phyloP scores from a whole-genome alignment of 2,329 filamentous ascomycete species.

The Aspergillus cejpii region DNA sequence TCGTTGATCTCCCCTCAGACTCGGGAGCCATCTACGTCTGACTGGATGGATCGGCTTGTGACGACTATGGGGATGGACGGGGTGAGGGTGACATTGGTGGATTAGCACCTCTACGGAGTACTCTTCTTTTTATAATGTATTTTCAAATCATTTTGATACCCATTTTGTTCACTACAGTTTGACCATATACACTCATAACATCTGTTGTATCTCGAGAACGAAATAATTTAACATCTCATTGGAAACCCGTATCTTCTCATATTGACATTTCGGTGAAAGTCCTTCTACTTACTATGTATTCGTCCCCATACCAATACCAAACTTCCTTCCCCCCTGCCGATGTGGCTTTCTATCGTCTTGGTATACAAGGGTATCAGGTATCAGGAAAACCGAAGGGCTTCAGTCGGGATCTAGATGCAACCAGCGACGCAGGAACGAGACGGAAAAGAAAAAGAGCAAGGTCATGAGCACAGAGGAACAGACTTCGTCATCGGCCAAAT shows the following conservation, averaged over 20 bases:
- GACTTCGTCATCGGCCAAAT: constrained; percentile 2
- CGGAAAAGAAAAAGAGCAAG: neutral
- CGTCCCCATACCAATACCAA: neutral
- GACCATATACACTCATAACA: neutral
- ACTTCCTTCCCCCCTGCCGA: neutral
- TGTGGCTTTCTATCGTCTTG: neutral
- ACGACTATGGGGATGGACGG: constrained; percentile 23
- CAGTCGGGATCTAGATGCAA: neutral
- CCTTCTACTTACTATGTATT: neutral
- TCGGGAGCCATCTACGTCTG: constrained; percentile 14
- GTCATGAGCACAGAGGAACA: neutral
- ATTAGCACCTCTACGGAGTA: neutral
- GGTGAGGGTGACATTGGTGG: constrained; percentile 16
- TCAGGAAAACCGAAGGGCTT: neutral
- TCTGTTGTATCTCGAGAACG: too few species aligned
- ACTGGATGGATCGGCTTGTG: constrained; percentile 24
- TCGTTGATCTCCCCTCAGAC: constrained; percentile 16
- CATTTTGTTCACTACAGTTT: neutral
- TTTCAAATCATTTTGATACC: neutral
- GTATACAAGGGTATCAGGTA: neutral
- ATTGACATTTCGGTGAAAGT: neutral
- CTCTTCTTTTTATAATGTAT: neutral
- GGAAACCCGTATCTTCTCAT: neutral
- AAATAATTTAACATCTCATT: too few species aligned
- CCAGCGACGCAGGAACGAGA: neutral